Evolutionary conservation across 352 stramenopile genomes (phyloP).

Genomic region (Phytophthora meadii): DNA sequence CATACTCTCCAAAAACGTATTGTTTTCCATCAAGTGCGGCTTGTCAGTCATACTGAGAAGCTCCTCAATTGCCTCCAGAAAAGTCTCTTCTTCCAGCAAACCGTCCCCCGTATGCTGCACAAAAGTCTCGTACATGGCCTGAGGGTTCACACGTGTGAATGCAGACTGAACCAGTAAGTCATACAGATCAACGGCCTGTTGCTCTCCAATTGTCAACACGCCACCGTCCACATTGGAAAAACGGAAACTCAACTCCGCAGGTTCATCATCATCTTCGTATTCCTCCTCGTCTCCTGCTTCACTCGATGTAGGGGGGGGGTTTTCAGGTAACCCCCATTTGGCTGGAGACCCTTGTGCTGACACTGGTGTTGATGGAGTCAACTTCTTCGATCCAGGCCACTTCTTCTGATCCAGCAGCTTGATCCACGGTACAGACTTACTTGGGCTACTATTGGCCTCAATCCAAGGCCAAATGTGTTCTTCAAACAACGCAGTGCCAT

Average conservation of each 20-base stretch:
- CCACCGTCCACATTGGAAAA: conserved; percentile 78
- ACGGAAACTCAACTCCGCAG: conserved; percentile 57
- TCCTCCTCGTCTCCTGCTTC: conserved; percentile 34
- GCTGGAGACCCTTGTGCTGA: conserved; percentile 17
- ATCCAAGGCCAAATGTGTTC: conserved; percentile 71
- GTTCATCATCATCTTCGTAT: conserved; percentile 29
- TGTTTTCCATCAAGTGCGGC: conserved; percentile 76
- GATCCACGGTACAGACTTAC: conserved; percentile 67
- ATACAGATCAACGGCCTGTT: conserved; percentile 67
- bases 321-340: conserved; percentile 38
- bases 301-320: conserved; percentile 2
- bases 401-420: conserved; percentile 75
- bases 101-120: conserved; percentile 86
- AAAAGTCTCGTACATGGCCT: conserved; percentile 89
- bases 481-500: conserved; percentile 43
- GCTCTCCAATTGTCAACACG: conserved; percentile 60
- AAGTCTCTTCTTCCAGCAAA: conserved; percentile 84
- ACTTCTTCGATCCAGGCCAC: conserved; percentile 64
- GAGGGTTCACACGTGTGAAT: conserved; percentile 74
- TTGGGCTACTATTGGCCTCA: conserved; percentile 45
- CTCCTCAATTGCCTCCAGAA: conserved; percentile 81
- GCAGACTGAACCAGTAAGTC: conserved; percentile 68
- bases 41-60: conserved; percentile 81
- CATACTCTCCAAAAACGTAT: conserved; percentile 80
- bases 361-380: conserved; percentile 32